Evolutionary conservation across 441 rosid genomes (phyloP).

Genomic region (Aquilaria agallochum): DNA sequence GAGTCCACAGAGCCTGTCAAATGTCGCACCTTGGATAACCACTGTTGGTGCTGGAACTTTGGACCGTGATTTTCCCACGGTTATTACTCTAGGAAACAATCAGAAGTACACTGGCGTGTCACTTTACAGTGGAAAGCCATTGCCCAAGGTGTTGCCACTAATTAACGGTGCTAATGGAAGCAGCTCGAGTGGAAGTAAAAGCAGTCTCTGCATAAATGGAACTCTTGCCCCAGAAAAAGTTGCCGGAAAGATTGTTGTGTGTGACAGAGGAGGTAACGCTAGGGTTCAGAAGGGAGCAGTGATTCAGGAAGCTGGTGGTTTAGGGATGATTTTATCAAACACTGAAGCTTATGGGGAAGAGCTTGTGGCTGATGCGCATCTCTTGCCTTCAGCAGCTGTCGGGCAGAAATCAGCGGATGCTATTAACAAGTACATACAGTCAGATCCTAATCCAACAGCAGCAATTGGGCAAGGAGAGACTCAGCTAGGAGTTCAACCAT

Average conservation of each 20-base stretch:
- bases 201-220: conserved; percentile 24
- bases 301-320: conserved; percentile 31
- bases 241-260: conserved; percentile 33
- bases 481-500: conserved; percentile 27
- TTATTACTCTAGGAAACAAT: conserved; percentile 24
- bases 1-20: conserved; percentile 11
- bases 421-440: conserved; percentile 25
- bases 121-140: conserved; percentile 21
- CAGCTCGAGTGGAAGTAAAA: conserved; percentile 12
- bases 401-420: conserved; percentile 28
- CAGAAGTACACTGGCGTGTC: conserved; percentile 21
- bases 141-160: conserved; percentile 17
- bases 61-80: conserved; percentile 31
- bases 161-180: conserved; percentile 23
- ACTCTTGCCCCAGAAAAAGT: conserved; percentile 22
- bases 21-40: conserved; percentile 33
- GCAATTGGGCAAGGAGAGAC: conserved; percentile 26
- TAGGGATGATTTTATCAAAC: conserved; percentile 33
- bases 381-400: conserved; percentile 28
- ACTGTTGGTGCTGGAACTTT: conserved; percentile 33
- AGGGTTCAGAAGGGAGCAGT: conserved; percentile 28
- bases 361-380: conserved; percentile 34
- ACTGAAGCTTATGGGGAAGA: conserved; percentile 29
- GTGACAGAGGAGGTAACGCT: conserved; percentile 30
- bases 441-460: conserved; percentile 20